Evolutionary conservation across 768 basidiomycete genomes (phyloP).

Genomic region (Fistulinella prunicolor): DNA sequence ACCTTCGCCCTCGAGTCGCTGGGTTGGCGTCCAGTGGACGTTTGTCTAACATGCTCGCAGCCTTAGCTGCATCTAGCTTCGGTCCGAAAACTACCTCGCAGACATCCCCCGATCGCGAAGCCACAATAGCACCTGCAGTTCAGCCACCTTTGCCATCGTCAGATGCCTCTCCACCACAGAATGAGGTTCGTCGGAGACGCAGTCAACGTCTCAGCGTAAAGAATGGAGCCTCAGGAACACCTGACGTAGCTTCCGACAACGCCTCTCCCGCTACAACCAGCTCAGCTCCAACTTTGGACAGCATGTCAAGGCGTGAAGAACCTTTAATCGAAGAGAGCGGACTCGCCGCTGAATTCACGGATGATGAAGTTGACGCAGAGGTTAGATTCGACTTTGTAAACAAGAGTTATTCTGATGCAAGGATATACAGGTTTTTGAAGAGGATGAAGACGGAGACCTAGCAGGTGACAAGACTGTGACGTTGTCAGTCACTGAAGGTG

Average conservation of each 20-base stretch:
- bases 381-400: conserved; percentile 23
- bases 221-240: conserved; percentile 33
- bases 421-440: conserved; percentile 66
- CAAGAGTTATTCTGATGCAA: conserved; percentile 11
- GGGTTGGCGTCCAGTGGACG: conserved; percentile 64
- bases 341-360: conserved; percentile 71
- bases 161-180: conserved; percentile 34
- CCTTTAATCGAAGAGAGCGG: conserved; percentile 60
- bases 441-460: conserved; percentile 75
- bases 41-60: conserved; percentile 88
- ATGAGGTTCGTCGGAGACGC: conserved; percentile 59
- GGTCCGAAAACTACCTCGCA: conserved; percentile 46
- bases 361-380: conserved; percentile 84
- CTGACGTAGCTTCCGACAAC: conserved; percentile 11
- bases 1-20: conserved; percentile 85
- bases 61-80: conserved; percentile 76
- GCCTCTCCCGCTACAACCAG: conserved; percentile 22
- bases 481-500: conserved; percentile 77
- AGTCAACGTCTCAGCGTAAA: conserved; percentile 83
- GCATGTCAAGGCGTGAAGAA: conserved; percentile 38
- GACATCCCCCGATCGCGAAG: conserved; percentile 33
- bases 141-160: conserved; percentile 35
- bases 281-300: conserved; percentile 28
- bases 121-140: conserved; percentile 24
- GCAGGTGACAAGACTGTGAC: conserved; percentile 83